Evolutionary conservation across 2,329 filamentous ascomycete species (phyloP), one percentile per base, ranked within the genome.

Genomic region (Beauveria sp.): DNA sequence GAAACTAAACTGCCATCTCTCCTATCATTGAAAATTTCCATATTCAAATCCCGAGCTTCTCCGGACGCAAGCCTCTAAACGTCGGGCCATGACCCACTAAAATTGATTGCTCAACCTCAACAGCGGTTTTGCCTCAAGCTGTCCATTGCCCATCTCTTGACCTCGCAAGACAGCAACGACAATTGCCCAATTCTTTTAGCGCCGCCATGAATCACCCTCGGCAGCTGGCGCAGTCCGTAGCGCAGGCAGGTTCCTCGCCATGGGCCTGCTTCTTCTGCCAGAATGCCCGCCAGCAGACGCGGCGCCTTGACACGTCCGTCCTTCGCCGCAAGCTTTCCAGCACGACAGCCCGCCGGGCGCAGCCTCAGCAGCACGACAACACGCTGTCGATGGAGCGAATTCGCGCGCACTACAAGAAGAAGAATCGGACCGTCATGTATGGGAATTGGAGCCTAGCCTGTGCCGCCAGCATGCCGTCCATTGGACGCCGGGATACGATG

Each of bases 361-460:
- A 64, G 61, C 67, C 66, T 62, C 65, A 62, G 54, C 22, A 30
- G 20, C 70, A 67, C 34, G 66, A 67, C 20, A 60, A 64, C 52
- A 62, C 69, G 51, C 69, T 72, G 20, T 69, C 73, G 5, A 89
- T 91, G 84, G 84, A 86, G 48, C 78, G 84, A 66, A 75, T 90
- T 72, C 81, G 81, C 30, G 82, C 80, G 55, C 80, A 85, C 22
- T 91, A 90, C 67, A 83, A 80, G 65, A 75, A 78, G 67, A 88
- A 85, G 77, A 92, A 92, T 68, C 77, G 79, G 64, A 88, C 88
- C 9, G 86, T 70, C 70, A 72, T 71, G 75, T 76, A 73, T 62
- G 71, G 20, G 14, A 37, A 28, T 24, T 12, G 18, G 24, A 24
- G 43, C 26, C 20, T 3, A 50, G 20, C 50, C 65, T 64, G 28